Percentiles rank a stretch among this genome's conserved stretches.
These are phyloP conservation scores for Hypoxylon sp. DNA, from an alignment of 2,329 filamentous ascomycete genomes.

Conservation along the genomic window DNA sequence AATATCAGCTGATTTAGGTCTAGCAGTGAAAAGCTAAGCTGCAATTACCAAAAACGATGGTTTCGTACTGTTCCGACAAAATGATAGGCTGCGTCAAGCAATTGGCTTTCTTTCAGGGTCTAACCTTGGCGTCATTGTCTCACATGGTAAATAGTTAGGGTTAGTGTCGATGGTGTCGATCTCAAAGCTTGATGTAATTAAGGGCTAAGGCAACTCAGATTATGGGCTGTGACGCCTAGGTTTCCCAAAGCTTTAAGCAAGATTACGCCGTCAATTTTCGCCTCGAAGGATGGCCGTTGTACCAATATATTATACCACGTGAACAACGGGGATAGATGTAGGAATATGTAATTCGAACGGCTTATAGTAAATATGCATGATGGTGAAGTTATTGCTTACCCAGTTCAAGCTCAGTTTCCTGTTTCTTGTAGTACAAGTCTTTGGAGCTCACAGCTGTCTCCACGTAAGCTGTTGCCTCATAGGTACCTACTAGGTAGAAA, in stretches of 20 bases:
- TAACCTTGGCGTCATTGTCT: slow-evolving; percentile 10
- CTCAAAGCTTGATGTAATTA: too few relatives aligned
- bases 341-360: neutral
- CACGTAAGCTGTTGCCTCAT: neutral
- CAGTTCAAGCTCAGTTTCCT: neutral
- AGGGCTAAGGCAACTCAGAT: too few relatives aligned
- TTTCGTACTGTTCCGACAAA: neutral
- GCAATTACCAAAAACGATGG: neutral
- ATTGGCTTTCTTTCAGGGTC: neutral
- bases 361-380: neutral
- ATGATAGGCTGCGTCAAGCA: neutral
- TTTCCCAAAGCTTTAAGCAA: too few relatives aligned
- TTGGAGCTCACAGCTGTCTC: neutral
- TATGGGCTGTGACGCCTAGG: too few relatives aligned
- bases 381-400: neutral
- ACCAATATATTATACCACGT: neutral
- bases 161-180: too few relatives aligned
- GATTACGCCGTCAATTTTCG: too few relatives aligned
- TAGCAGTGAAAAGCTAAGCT: too few relatives aligned
- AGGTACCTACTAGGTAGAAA: slow-evolving; percentile 4
- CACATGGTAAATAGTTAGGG: neutral
- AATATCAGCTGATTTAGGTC: too few relatives aligned
- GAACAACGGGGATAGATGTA: neutral
- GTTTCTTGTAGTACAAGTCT: neutral
- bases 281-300: too few relatives aligned